Conservation (phyloP, 2,329 filamentous ascomycete species). For the Fusarium euwallaceae region DNA sequence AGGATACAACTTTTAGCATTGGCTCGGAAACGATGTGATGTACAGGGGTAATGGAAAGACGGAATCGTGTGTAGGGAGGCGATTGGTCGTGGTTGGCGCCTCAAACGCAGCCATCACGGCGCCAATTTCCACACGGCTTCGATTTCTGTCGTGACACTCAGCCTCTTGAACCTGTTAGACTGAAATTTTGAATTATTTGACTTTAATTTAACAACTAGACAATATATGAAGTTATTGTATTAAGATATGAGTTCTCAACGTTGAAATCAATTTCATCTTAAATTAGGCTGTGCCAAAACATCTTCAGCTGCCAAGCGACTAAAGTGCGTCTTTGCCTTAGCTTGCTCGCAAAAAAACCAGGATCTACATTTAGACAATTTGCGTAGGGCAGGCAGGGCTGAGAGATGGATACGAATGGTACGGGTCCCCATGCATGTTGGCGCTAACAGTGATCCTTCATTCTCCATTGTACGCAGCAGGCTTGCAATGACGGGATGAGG, state of each 20-base stretch:
- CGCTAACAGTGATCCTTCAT: conserved; percentile 2
- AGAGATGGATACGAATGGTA: not conserved
- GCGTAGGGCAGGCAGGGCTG: not conserved
- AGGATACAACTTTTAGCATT: not conserved
- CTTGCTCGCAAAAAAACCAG: not conserved
- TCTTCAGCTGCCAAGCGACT: not conserved
- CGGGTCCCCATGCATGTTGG: not conserved
- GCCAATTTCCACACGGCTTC: not conserved
- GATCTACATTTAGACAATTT: not conserved
- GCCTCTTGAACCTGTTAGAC: not conserved
- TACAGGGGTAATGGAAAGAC: not conserved
- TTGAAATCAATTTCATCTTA: not conserved
- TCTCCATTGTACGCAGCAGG: not conserved
- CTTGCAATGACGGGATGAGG: not conserved
- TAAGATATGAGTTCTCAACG: not conserved
- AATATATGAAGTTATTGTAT: not conserved
- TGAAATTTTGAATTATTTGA: not conserved
- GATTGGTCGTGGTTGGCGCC: not conserved
- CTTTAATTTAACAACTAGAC: not conserved
- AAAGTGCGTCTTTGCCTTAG: not conserved
- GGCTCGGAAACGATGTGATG: not conserved
- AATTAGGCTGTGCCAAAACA: not conserved
- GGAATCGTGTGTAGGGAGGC: not conserved
- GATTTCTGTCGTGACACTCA: not conserved
- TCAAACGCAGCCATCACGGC: not conserved